Base-by-base conservation (phyloP, 73 alveolate species). In the Symbiodinium natans region DNA sequence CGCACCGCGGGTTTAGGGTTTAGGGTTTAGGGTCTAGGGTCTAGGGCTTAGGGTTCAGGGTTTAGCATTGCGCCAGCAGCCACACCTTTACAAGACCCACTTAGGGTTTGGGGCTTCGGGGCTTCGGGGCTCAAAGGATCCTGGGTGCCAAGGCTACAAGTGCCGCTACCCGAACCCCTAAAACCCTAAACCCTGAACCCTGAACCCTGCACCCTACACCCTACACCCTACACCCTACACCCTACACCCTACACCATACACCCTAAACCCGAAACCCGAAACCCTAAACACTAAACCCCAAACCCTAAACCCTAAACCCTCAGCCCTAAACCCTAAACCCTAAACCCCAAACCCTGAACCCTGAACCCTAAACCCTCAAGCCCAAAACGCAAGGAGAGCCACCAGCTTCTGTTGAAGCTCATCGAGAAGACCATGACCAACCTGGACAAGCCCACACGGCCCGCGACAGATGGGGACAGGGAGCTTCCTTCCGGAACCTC, bases 371-470 rank as follows among this genome's bases (percentile, higher is more conserved):
- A 56, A 56, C 75, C 75, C 75, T 56, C 0, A 15, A 56, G 33
- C 59, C 25, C 17, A 46, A 46, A 31, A 27, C 77, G 25, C 31
- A 9, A 90, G 77, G 97, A 90, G 88, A 90, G 97, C 48, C 97
- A 90, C 46, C 87, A 88, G 11, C 68, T 92, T 42, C 83, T 92
- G 42, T 36, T 92, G 84, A 92, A 77, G 92, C 41, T 74, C 39
- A 77, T 75, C 34, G 92, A 75, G 93, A 52, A 75, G 98, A 92
- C 98, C 73, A 92, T 92, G 98, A 92, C 98, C 39, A 92, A 77
- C 83, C 38, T 92, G 84, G 98, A 92, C 98, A 92, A 92, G 92
- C 98, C 98, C 1, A 92, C 98, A 11, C 82, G 98, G 95, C 56
- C 15, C 63, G 34, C 83, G 10, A 59, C 31, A 0, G 59, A 46